Base-by-base conservation (phyloP, 2,329 filamentous ascomycete species). In the Alternaria infectoria region DNA sequence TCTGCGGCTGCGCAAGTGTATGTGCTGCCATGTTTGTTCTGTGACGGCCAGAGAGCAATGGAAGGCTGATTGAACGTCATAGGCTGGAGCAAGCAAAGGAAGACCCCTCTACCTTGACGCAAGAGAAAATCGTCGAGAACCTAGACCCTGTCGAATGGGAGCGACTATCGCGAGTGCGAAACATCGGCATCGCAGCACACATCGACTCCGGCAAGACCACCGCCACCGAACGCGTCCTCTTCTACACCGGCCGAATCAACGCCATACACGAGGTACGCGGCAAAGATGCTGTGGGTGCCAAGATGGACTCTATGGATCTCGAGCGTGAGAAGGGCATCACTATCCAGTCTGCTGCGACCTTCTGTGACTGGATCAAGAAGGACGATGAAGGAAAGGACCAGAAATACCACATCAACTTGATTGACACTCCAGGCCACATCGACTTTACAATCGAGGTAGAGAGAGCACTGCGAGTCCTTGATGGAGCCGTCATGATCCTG, bases 261-360 rank as follows among this genome's bases (percentile, higher is more conserved):
- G 88, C 93, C 30, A 98, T 99, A 75, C 96, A 99, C 84, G 96
- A 99, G 83, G 96, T 99, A 46, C 89, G 96, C 76, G 93, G 93
- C 63, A 94, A 95, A 78, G 96, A 99, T 86, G 89, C 92, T 36
- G 93, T 97, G 44, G 96, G 96, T 69, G 96, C 96, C 65, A 99
- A 99, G 85, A 99, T 99, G 96, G 96, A 99, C 85, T 97, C 94
- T 25, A 99, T 99, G 96, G 96, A 99, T 74, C 86, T 99, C 71
- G 96, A 99, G 83, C 88, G 96, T 81, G 96, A 98, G 81, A 97
- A 97, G 85, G 96, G 96, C 75, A 99, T 99, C 80, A 99, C 96
- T 61, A 99, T 99, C 76, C 95, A 99, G 81, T 98, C 95, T 71
- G 96, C 96, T 11, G 96, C 96, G 23, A 99, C 96, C 1, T 99